Base-by-base conservation (phyloP, 2,329 filamentous ascomycete genomes). In the Pseudogymnoascus sp. region DNA sequence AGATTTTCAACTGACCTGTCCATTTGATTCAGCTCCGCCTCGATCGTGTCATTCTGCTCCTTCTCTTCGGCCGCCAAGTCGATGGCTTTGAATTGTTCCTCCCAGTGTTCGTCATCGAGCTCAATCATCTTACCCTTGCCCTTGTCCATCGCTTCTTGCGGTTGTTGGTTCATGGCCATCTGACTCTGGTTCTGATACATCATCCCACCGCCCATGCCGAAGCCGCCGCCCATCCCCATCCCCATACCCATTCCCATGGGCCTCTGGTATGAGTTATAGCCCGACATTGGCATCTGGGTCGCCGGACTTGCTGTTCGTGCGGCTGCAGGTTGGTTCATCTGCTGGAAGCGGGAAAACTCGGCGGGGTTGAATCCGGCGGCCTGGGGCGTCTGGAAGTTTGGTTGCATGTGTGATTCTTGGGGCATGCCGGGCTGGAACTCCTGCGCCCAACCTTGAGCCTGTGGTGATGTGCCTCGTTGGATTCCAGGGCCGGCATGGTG, bases 121-220 rank as follows among this genome's bases (percentile, higher is more conserved):
- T 97, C 95, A 11, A 97, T 88, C 78, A 97, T 85, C 76, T 96
- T 96, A 40, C 90, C 93, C 74, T 97, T 97, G 64, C 89, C 90
- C 75, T 92, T 89, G 59, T 77, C 80, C 67, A 84, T 67, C 12
- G 62, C 58, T 21, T 55, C 49, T 8, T 55, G 49, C 40, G 71
- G 81, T 43, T 73, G 69, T 38, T 69, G 68, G 49, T 75, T 75
- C 70, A 75, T 71, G 65, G 75, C 65, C 67, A 74, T 70, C 69
- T 78, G 69, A 69, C 73, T 76, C 70, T 76, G 72, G 60, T 77
- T 75, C 63, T 79, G 77, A 60, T 71, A 71, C 69, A 73, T 72
- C 66, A 79, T 78, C 9, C 76, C 75, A 67, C 78, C 77, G 67
- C 83, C 83, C 80, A 85, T 84, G 43, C 80, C 79, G 78, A 81